Evolutionary conservation across 192 early-diverging fungal species (phyloP).

Genomic region (Lunasporangiospora selenospora): DNA sequence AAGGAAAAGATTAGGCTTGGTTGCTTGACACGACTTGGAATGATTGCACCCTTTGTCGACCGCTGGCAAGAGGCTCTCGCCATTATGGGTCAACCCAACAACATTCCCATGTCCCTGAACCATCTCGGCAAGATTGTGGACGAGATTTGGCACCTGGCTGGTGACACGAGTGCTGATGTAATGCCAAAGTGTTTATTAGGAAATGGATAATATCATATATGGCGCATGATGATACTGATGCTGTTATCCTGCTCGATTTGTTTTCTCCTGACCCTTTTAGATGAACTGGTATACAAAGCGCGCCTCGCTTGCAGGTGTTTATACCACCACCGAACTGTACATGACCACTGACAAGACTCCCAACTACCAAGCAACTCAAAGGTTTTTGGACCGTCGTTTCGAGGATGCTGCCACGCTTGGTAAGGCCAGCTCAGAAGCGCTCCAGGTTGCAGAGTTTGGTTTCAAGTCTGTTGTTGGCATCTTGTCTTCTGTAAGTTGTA

Average conservation of each 20-base stretch:
- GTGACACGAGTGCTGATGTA: constrained; percentile 82
- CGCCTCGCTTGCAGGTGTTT: constrained; percentile 80
- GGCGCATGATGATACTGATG: too few species aligned
- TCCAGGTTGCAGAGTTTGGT: constrained; percentile 49
- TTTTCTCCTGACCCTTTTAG: too few species aligned
- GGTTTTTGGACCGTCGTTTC: constrained; percentile 84
- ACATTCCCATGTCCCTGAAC: constrained; percentile 69
- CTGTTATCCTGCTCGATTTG: too few species aligned
- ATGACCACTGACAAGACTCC: constrained; percentile 91
- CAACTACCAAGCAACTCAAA: constrained; percentile 71
- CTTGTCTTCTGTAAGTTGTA: constrained; percentile 53
- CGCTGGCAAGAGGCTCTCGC: constrained; percentile 80
- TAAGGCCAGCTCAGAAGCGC: constrained; percentile 49
- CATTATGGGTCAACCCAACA: constrained; percentile 82
- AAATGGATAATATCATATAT: neutral
- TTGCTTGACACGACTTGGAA: constrained; percentile 67
- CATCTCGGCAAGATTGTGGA: constrained; percentile 78
- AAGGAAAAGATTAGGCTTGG: constrained; percentile 67
- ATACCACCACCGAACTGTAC: constrained; percentile 89
- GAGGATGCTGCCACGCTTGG: constrained; percentile 70
- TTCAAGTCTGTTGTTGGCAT: constrained; percentile 51
- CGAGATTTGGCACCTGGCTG: constrained; percentile 89
- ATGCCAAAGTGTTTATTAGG: constrained; percentile 2
- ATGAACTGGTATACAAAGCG: constrained; percentile 93
- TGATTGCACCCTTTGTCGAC: constrained; percentile 73